Evolutionary conservation across 257 asterid species (phyloP), one percentile per base, ranked within the genome.

Genomic region (Orobanche coerulescens): DNA sequence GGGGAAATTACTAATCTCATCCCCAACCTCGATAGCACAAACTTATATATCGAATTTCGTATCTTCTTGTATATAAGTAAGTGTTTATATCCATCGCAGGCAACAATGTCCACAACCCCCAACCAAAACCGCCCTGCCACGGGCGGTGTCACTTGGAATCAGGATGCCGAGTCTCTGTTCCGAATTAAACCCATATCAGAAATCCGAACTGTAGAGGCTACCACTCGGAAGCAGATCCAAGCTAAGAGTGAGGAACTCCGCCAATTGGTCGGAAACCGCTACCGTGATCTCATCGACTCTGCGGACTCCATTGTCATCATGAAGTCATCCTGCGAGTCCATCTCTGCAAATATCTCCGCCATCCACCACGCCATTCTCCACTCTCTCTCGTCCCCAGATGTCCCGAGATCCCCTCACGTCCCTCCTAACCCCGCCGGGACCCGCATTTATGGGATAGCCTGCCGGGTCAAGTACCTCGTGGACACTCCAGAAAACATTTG

Each of bases 401-500:
- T 74, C 58, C 86, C 95, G 0, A 82, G 71, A 53, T 73, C 95
- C 51, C 79, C 94, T 10, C 85, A 57, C 26, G 65, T 69, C 64
- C 34, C 76, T 33, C 62, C 63, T 23, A 73, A 80, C 42, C 83
- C 91, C 10, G 76, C 74, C 13, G 78, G 92, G 64, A 76, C 91
- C 12, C 78, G 80, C 4, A 81, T 70, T 64, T 93, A 93, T 65
- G 96, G 90, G 56, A 81, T 93, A 30, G 99, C 97, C 8, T 93
- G 96, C 71, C 76, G 99, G 46, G 99, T 93, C 65, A 93, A 93
- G 87, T 93, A 93, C 77, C 78, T 93, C 20, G 99, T 93, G n/a
- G 99, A 93, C 75, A 89, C 97, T 31, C 99, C 96, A 10, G 99
- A 93, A 49, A 89, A 93, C 69, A 93, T 93, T 2, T 93, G 99